These are phyloP conservation scores for Fusarium scirpi DNA, from an alignment of 2,329 filamentous ascomycete species.

Conservation along the genomic window DNA sequence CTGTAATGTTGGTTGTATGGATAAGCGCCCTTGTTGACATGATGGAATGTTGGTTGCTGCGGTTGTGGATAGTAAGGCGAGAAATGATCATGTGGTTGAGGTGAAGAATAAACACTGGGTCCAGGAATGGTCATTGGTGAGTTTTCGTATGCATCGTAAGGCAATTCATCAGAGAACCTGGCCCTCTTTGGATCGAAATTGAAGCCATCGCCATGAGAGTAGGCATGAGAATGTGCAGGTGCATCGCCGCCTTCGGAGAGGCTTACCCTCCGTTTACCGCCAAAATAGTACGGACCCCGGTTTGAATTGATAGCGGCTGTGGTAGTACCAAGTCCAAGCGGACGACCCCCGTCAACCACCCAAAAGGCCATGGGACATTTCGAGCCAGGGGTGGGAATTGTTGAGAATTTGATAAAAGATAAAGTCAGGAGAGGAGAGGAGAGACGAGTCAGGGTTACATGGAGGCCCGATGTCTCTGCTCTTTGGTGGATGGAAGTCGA, in stretches of 20 bases:
- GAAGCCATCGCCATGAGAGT: conserved; percentile 36
- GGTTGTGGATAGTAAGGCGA: conserved; percentile 12
- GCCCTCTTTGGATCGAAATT: conserved; percentile 42
- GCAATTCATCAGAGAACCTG: conserved; percentile 33
- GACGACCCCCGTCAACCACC: conserved; percentile 52
- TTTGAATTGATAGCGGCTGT: conserved; percentile 35
- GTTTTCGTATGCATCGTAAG: conserved; percentile 30
- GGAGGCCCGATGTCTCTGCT: conserved; percentile 1
- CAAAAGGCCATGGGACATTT: conserved; percentile 57
- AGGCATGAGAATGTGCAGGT: not conserved
- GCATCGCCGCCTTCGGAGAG: conserved; percentile 49
- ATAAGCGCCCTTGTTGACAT: conserved; percentile 19
- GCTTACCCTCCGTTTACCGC: conserved; percentile 56
- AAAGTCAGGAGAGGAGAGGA: conserved; percentile 12
- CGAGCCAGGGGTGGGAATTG: conserved; percentile 28
- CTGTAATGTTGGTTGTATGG: conserved; percentile 13
- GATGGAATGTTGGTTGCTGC: conserved; percentile 8
- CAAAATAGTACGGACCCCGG: conserved; percentile 48
- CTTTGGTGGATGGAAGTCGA: not conserved
- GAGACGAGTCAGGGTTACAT: conserved; percentile 27
- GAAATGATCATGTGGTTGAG: conserved; percentile 3
- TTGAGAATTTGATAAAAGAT: conserved; percentile 30
- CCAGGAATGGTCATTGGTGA: conserved; percentile 11
- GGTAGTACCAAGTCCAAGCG: conserved; percentile 47
- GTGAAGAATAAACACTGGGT: conserved; percentile 20